phyloP scores from a whole-genome alignment of 2,329 filamentous ascomycete genomes.

The Colletotrichum sp. region DNA sequence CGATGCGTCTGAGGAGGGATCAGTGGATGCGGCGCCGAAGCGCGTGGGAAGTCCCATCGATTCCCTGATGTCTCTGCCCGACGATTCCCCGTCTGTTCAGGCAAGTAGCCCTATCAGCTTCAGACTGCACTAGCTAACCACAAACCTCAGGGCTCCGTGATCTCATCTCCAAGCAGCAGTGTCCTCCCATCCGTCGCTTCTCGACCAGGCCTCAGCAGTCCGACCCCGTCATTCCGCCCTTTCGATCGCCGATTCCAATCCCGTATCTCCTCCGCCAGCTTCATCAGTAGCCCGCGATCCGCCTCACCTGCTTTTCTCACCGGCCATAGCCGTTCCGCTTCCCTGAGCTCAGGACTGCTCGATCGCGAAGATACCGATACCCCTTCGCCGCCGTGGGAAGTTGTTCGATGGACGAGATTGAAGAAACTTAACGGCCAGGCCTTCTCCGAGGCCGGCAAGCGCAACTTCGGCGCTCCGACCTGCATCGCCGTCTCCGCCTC shows the following conservation, averaged over 20 bases:
- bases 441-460: conserved; percentile 90
- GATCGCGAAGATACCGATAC: conserved; percentile 72
- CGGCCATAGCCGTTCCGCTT: conserved; percentile 82
- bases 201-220: conserved; percentile 68
- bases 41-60: conserved; percentile 71
- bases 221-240: conserved; percentile 84
- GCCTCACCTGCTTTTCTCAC: conserved; percentile 79
- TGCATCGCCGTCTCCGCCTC: conserved; percentile 87
- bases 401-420: conserved; percentile 93
- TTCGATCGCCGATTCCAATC: conserved; percentile 96
- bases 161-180: conserved; percentile 76
- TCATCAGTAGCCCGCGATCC: conserved; percentile 66
- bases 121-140: not conserved
- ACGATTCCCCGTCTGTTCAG: conserved; percentile 85
- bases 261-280: conserved; percentile 70
- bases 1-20: conserved; percentile 56
- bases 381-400: conserved; percentile 88
- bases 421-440: conserved; percentile 88
- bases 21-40: conserved; percentile 57
- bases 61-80: conserved; percentile 75
- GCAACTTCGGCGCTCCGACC: conserved; percentile 91
- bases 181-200: conserved; percentile 73
- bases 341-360: conserved; percentile 73
- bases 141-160: conserved; percentile 58
- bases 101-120: conserved; percentile 48